Conservation (phyloP, 345 rosid species). For the Salix arbutifolia region DNA sequence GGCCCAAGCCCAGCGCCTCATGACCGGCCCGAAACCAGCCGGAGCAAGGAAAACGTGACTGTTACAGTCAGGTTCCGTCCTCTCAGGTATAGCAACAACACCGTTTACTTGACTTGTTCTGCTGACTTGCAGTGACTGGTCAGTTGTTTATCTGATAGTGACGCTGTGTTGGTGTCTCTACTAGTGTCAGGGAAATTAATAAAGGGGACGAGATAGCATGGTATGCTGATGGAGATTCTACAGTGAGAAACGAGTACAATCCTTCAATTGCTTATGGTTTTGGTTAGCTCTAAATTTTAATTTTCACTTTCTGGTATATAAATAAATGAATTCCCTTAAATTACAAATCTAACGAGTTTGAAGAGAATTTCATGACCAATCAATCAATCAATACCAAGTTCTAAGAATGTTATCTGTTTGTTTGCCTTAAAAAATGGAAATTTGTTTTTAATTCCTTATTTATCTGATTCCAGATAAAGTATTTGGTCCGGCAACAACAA, state of each 20-base stretch:
- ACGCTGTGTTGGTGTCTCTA: background rate
- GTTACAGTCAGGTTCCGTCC: slow-evolving; percentile 84
- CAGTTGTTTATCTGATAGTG: slow-evolving; percentile 1
- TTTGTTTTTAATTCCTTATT: background rate
- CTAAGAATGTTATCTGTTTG: background rate
- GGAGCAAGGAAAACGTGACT: slow-evolving; percentile 65
- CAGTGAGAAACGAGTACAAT: slow-evolving; percentile 70
- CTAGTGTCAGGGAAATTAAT: slow-evolving; percentile 63
- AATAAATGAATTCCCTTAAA: background rate
- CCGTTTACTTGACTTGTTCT: background rate
- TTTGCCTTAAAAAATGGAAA: background rate
- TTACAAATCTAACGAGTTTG: no score
- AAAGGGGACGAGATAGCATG: slow-evolving; percentile 82
- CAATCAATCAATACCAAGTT: no score
- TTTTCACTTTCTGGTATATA: background rate
- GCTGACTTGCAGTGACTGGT: slow-evolving; percentile 8
- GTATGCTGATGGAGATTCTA: slow-evolving; percentile 77
- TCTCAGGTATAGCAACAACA: slow-evolving; percentile 47
- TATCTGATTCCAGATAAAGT: slow-evolving; percentile 49
- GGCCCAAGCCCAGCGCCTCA: slow-evolving; percentile 35
- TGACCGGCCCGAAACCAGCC: slow-evolving; percentile 35
- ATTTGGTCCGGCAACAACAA: slow-evolving; percentile 87
- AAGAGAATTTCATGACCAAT: background rate
- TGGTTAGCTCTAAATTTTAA: slow-evolving; percentile 42
- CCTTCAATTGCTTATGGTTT: slow-evolving; percentile 64